A percentile compares a stretch with the other conserved stretches of the same genome.
Conservation (phyloP, 371 early-diverging fungal genomes). For the Mucor circinelloides region DNA sequence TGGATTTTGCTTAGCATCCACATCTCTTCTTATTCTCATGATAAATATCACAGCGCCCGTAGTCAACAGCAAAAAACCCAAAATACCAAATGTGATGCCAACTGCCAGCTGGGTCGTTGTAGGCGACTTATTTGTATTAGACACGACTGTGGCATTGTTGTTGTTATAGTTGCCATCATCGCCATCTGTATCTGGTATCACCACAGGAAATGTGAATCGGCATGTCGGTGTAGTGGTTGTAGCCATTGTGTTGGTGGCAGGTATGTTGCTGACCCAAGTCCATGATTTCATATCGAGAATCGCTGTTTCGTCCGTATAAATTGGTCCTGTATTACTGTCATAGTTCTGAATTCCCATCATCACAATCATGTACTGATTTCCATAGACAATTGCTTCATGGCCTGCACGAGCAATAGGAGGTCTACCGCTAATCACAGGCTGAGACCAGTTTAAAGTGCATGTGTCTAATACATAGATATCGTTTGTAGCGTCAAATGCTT, state of each 20-base stretch:
- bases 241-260: not conserved
- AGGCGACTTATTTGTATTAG: not conserved
- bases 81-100: slow-evolving; percentile 30
- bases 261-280: slow-evolving; percentile 38
- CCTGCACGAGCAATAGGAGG: slow-evolving; percentile 31
- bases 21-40: slow-evolving; percentile 17
- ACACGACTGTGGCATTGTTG: slow-evolving; percentile 9
- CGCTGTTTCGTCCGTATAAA: slow-evolving; percentile 35
- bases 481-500: slow-evolving; percentile 14
- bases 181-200: slow-evolving; percentile 10
- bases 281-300: slow-evolving; percentile 39
- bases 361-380: slow-evolving; percentile 38
- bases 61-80: slow-evolving; percentile 10
- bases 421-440: slow-evolving; percentile 5
- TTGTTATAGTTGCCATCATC: not conserved
- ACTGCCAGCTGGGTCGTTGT: slow-evolving; percentile 29
- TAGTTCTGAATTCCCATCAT: slow-evolving; percentile 34
- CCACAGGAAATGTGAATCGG: slow-evolving; percentile 30
- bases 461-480: slow-evolving; percentile 22
- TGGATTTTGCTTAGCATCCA: slow-evolving; percentile 31
- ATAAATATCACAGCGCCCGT: slow-evolving; percentile 16
- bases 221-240: slow-evolving; percentile 14
- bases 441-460: slow-evolving; percentile 21
- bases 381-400: slow-evolving; percentile 36
- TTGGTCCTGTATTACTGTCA: not conserved